Evolutionary conservation across 2,329 filamentous ascomycete genomes (phyloP), one percentile per base, ranked within the genome.

Genomic region (Pseudocercospora musae): DNA sequence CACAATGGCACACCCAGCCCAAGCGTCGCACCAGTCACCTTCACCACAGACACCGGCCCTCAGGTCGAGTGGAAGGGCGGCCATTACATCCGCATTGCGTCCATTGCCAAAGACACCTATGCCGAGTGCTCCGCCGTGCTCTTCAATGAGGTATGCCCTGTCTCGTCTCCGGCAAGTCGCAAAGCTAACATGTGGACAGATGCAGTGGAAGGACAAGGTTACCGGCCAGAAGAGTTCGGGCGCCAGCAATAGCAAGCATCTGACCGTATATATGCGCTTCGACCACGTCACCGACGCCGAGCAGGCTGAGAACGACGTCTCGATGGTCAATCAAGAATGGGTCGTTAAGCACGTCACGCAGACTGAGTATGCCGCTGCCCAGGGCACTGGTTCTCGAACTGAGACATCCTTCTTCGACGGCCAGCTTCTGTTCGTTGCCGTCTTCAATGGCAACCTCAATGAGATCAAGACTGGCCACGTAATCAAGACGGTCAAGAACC

Each of bases 251-350:
- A 29, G 50, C 42, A 56, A 33, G 21, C 46, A 50, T 33, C 25
- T 65, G 49, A 63, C 44, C 4, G 25, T 70, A 20, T 67, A 59
- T 60, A 50, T 78, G 49, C 71, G 71, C 57, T 79, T 79, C 65
- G 77, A 80, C 58, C 71, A 75, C 58, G 63, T 79, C n/a, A 64
- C 67, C 20, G 71, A 76, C 21, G 73, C 77, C n/a, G 63, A 33
- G 3, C 15, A 33, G 8, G 64, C 69, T 7, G 42, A 63, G 23
- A 29, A 62, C 13, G 37, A 65, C 7, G 57, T 70, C 18, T 46
- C 62, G 23, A 60, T 60, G 20, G 55, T 58, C 49, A 57, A 67
- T 6, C 18, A 50, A 4, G 57, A 58, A 2, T 67, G 57, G 62
- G 18, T 20, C 21, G 48, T 63, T 23, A 15, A n/a, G 2, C 64